phyloP scores from a whole-genome alignment of 106 monocot genomes.

The Dactylorhiza incarnata region DNA sequence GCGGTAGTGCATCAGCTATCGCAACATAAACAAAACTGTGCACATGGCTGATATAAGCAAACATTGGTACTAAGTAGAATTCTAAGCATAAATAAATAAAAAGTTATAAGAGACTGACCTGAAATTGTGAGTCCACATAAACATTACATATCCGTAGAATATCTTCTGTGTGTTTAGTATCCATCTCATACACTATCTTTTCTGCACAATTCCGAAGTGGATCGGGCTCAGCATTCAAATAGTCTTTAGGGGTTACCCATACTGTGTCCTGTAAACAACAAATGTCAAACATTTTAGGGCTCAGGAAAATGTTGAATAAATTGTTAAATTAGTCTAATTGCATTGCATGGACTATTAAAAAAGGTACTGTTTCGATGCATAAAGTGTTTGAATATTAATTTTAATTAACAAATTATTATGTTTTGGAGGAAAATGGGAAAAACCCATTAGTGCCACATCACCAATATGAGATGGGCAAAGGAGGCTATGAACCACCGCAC shows the following conservation, averaged over 20 bases:
- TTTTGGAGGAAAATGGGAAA: too few relatives aligned
- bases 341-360: not conserved
- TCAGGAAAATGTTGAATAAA: not conserved
- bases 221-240: conserved; percentile 69
- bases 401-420: too few relatives aligned
- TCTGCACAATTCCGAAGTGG: conserved; percentile 76
- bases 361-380: too few relatives aligned
- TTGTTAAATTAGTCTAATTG: not conserved
- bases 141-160: conserved; percentile 56
- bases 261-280: conserved; percentile 44
- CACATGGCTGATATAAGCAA: not conserved
- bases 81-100: not conserved
- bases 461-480: too few relatives aligned
- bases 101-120: conserved; percentile 30
- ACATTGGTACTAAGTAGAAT: not conserved
- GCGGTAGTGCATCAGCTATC: too few relatives aligned
- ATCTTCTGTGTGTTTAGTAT: conserved; percentile 67
- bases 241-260: conserved; percentile 64
- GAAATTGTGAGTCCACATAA: conserved; percentile 71
- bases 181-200: conserved; percentile 82
- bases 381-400: too few relatives aligned
- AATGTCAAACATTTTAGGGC: not conserved
- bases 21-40: not conserved
- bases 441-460: too few relatives aligned
- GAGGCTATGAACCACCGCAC: too few relatives aligned